Base-by-base conservation (phyloP, 441 rosid species). In the Gossypium aridum region DNA sequence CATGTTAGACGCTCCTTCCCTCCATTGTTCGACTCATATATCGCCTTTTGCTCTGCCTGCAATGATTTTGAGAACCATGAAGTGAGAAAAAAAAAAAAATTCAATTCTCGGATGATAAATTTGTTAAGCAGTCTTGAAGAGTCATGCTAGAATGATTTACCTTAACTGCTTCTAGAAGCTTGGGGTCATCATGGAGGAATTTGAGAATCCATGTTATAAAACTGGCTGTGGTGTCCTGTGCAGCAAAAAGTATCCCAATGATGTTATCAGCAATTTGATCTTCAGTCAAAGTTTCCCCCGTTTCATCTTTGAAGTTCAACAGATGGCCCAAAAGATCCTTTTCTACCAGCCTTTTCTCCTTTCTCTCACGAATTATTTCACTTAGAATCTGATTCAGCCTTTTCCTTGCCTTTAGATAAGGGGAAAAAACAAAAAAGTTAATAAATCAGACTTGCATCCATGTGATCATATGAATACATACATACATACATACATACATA, bases 181-280 rank as follows among this genome's bases (percentile, higher is more conserved):
- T 87, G 14, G 70, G 87, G 76, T 90, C 85, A 70, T 90, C 92
- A 54, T 82, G 85, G 28, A 95, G 94, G 85, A 85, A 92, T 73
- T 91, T 95, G 57, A 95, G 86, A 77, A 92, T 87, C 99, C 99
- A 95, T 34, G 99, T 92, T 43, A 92, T 76, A 75, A 80, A 85
- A 79, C 92, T 89, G 56, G 99, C 99, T 19, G 98, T 96, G 25
- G 99, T 96, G 88, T 93, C 99, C 81, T 87, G 97, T 3, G 98
- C 98, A 0, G 99, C 99, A 78, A 96, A 96, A 17, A 96, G 88
- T n/a, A 90, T 98, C 77, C 99, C 99, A n/a, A 93, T 89, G 37
- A 91, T 84, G 80, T 95, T 95, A 73, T 95, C 98, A 20, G 95
- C 82, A 67, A 93, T 84, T 77, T 87, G 86, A 31, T 87, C 86